A percentile compares a stretch with the other conserved stretches of the same genome.
phyloP scores from a whole-genome alignment of 345 rosid species.

The Hypericum perforatum region DNA sequence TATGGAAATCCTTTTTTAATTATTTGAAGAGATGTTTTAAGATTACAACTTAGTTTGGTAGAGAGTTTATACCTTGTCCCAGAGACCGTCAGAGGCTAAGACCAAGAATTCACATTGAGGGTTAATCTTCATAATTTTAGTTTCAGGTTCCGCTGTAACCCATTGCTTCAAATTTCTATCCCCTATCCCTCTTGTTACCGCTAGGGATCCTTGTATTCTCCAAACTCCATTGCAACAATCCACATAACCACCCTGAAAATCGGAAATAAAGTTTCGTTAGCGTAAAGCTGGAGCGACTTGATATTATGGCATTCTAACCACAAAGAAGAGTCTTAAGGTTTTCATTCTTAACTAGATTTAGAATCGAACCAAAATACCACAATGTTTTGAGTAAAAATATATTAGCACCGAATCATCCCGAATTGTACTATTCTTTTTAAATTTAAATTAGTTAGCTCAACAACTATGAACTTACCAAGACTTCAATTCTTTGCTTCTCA shows the following conservation, averaged over 20 bases:
- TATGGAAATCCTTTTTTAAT: too few relatives aligned
- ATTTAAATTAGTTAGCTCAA: conserved; percentile 3
- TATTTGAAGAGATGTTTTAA: too few relatives aligned
- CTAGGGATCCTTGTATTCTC: conserved; percentile 80
- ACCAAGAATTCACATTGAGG: conserved; percentile 67
- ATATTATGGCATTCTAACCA: too few relatives aligned
- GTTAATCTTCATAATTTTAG: conserved; percentile 32
- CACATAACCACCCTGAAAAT: conserved; percentile 77
- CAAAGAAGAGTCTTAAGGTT: too few relatives aligned
- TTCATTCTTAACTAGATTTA: too few relatives aligned
- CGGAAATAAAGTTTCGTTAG: too few relatives aligned
- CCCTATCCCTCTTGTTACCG: conserved; percentile 78
- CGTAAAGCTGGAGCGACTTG: too few relatives aligned
- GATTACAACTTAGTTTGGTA: not conserved
- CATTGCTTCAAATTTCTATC: conserved; percentile 59
- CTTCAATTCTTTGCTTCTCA: conserved; percentile 36
- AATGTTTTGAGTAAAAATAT: too few relatives aligned
- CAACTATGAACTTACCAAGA: not conserved
- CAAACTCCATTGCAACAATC: conserved; percentile 59
- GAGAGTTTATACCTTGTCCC: conserved; percentile 58
- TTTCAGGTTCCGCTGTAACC: conserved; percentile 81
- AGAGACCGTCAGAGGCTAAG: conserved; percentile 80
- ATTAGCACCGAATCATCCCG: too few relatives aligned
- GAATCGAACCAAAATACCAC: too few relatives aligned
- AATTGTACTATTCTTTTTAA: not conserved